Evolutionary conservation across 352 stramenopile genomes (phyloP), one percentile per base, ranked within the genome.

Genomic region (Sclerospora graminicola): DNA sequence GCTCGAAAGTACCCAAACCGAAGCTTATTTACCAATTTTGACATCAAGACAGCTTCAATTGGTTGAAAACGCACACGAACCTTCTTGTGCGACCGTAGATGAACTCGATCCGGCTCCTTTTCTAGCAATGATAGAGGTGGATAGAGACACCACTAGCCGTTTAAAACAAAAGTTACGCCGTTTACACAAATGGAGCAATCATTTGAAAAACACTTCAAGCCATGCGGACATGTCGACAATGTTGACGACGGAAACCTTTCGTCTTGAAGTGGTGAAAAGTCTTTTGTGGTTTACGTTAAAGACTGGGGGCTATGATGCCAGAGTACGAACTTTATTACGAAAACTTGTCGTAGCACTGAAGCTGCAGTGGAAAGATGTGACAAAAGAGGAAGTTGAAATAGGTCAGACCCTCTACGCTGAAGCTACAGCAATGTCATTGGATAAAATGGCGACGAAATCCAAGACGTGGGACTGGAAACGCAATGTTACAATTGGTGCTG

Each of bases 281-380:
- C 34, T 87, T 20, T 54, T 94, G 20, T 88, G 79, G 82, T 85
- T 88, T 42, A 85, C 66, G 1, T 67, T 89, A 10, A 82, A 88
- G 27, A 60, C 65, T 13, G 66, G 84, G 13, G 80, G 80, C 2
- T 92, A 92, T 44, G 80, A 92, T 51, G 75, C 80, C 0, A 56
- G 80, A 27, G 62, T 66, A 5, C 61, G 80, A 0, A 73, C 74
- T 5, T 39, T 92, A 21, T 35, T 89, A 27, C 59, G 77, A 5
- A 34, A 53, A n/a, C 33, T 87, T 8, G 59, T 66, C 7, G 34
- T 63, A 2, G 62, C 62, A 3, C 69, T 89, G 60, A 44, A 63
- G 16, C 44, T 92, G 2, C 30, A 67, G 2, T 92, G 80, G 80
- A 37, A 23, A 0, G 55, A 63, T n/a, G 67, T 92, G 24, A 88